These are phyloP conservation scores for Pseudocercospora fijiensis DNA, from an alignment of 2,329 filamentous ascomycete species.

Conservation along the genomic window DNA sequence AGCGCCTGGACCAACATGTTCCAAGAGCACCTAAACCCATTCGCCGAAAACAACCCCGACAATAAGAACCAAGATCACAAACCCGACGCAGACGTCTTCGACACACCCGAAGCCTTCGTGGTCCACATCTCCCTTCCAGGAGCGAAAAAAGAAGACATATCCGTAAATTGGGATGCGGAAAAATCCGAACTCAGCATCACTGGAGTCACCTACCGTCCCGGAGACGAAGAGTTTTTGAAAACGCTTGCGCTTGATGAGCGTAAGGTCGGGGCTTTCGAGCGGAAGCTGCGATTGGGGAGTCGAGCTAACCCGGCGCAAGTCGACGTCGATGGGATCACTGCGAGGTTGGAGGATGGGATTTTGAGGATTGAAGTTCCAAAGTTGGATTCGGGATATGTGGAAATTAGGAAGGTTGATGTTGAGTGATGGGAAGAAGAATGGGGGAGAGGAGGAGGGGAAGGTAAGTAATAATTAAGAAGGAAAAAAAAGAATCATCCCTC, in stretches of 20 bases:
- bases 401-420: constrained; percentile 54
- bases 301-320: constrained; percentile 59
- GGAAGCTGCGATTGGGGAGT: constrained; percentile 62
- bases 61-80: constrained; percentile 48
- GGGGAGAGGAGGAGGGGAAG: neutral
- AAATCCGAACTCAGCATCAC: constrained; percentile 64
- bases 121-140: constrained; percentile 74
- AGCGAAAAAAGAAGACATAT: constrained; percentile 74
- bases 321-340: constrained; percentile 66
- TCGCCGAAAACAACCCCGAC: constrained; percentile 34
- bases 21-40: constrained; percentile 41
- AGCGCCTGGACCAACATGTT: constrained; percentile 38
- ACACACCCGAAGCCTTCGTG: constrained; percentile 63
- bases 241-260: constrained; percentile 65
- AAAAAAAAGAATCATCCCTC: constrained; percentile 1
- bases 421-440: constrained; percentile 38
- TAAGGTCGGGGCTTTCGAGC: constrained; percentile 71
- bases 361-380: constrained; percentile 76
- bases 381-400: constrained; percentile 61
- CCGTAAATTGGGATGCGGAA: constrained; percentile 72
- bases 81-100: constrained; percentile 74
- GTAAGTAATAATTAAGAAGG: neutral
- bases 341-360: constrained; percentile 76
- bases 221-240: constrained; percentile 67
- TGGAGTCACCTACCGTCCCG: constrained; percentile 71